These are phyloP conservation scores for Entomortierella chlamydospora DNA, from an alignment of 192 early-diverging fungal genomes.

Conservation along the genomic window DNA sequence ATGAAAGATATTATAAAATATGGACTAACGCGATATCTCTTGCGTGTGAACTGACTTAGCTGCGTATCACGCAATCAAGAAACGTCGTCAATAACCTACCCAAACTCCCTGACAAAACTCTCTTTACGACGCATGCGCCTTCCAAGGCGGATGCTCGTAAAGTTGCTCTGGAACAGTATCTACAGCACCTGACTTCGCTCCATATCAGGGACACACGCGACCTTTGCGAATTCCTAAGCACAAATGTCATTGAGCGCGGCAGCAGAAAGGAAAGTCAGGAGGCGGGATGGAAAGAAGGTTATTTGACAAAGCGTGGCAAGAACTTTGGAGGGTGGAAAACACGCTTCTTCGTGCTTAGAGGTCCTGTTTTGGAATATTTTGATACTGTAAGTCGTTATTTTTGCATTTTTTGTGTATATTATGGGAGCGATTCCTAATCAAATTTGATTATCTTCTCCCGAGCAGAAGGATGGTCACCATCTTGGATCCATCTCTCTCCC, in stretches of 20 bases:
- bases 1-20: neutral
- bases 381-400: slow-evolving; percentile 68
- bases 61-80: slow-evolving; percentile 57
- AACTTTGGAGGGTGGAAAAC: slow-evolving; percentile 98
- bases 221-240: slow-evolving; percentile 82
- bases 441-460: neutral
- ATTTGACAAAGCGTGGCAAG: slow-evolving; percentile 92
- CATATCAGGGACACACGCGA: slow-evolving; percentile 69
- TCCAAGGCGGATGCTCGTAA: slow-evolving; percentile 90
- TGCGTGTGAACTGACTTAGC: slow-evolving; percentile 11
- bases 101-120: slow-evolving; percentile 85
- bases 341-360: slow-evolving; percentile 83
- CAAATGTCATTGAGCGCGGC: slow-evolving; percentile 67
- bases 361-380: slow-evolving; percentile 81
- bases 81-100: slow-evolving; percentile 67
- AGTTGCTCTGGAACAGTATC: slow-evolving; percentile 84
- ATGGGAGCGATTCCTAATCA: no score
- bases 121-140: slow-evolving; percentile 85
- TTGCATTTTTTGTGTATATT: neutral
- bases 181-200: slow-evolving; percentile 76
- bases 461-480: slow-evolving; percentile 76
- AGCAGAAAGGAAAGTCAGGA: slow-evolving; percentile 51
- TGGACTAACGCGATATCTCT: neutral
- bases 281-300: slow-evolving; percentile 84
- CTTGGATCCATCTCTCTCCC: slow-evolving; percentile 81